Percentiles rank a stretch among this genome's conserved stretches.
Evolutionary conservation across 176 grass and related monocot species (phyloP).

Genomic region (Oryza officinalis): DNA sequence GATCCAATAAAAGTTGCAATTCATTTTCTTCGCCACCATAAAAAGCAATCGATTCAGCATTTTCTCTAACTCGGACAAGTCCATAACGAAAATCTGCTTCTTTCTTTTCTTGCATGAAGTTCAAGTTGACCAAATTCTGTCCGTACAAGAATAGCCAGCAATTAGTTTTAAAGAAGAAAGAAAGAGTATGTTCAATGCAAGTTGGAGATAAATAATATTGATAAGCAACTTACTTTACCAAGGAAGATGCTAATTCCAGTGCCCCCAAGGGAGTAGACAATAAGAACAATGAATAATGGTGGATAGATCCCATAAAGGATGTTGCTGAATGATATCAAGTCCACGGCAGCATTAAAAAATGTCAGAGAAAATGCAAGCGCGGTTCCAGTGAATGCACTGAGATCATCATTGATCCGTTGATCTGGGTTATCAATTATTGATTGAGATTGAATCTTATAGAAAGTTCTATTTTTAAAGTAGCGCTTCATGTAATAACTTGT

Average conservation of each 20-base stretch:
- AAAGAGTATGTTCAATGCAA: conserved; percentile 9
- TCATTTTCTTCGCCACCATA: conserved; percentile 95
- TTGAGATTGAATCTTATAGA: conserved; percentile 97
- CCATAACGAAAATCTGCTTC: conserved; percentile 99
- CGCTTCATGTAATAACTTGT: conserved; percentile 94
- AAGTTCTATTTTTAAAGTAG: conserved; percentile 85
- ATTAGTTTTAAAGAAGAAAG: conserved; percentile 27
- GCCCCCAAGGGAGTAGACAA: conserved; percentile 96
- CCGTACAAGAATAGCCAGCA: conserved; percentile 19
- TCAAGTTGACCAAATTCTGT: conserved; percentile 92
- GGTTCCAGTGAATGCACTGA: conserved; percentile 89
- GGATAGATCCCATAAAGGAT: conserved; percentile 98
- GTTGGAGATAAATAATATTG: conserved; percentile 10
- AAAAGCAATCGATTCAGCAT: conserved; percentile 98
- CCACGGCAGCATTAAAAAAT: conserved; percentile 83
- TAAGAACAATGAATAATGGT: conserved; percentile 86
- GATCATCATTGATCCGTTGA: conserved; percentile 95
- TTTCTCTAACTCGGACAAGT: conserved; percentile 96
- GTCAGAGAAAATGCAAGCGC: conserved; percentile 85
- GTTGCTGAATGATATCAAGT: conserved; percentile 98
- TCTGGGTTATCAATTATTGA: conserved; percentile 96
- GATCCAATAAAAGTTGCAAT: conserved; percentile 84
- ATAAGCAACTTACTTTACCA: conserved; percentile 74
- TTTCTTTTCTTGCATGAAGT: conserved; percentile 99
- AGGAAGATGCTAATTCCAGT: conserved; percentile 87